A percentile compares a stretch with the other conserved stretches of the same genome.
Evolutionary conservation across 371 early-diverging fungal species (phyloP).

Genomic region (Mortierella sp.): DNA sequence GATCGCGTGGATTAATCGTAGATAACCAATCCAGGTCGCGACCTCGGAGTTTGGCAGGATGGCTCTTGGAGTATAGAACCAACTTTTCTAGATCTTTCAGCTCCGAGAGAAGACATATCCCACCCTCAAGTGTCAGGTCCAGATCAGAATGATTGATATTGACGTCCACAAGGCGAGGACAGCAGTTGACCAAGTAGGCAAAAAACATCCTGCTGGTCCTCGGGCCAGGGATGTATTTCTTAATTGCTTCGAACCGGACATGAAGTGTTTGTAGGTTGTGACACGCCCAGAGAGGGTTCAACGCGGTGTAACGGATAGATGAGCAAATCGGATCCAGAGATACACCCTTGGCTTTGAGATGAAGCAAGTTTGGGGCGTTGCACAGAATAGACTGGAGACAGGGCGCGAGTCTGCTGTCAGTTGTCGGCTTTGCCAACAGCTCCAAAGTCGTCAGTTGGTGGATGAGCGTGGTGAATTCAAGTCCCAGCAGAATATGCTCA

Average conservation of each 20-base stretch:
- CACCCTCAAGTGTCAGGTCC: neutral
- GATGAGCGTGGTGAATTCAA: too few species aligned
- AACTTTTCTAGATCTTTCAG: constrained; percentile 3
- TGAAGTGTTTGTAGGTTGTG: neutral
- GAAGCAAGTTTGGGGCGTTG: neutral
- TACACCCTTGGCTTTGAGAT: neutral
- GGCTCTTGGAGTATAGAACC: neutral
- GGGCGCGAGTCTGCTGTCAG: too few species aligned
- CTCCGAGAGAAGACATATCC: neutral
- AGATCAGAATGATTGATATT: neutral
- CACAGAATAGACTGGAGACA: too few species aligned
- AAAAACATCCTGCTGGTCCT: neutral
- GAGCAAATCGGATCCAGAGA: too few species aligned
- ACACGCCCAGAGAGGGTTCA: neutral
- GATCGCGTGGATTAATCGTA: neutral
- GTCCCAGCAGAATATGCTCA: too few species aligned
- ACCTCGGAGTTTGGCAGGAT: neutral
- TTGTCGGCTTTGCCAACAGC: too few species aligned
- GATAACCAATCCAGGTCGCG: constrained; percentile 1
- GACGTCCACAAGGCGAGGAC: neutral
- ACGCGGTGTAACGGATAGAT: neutral
- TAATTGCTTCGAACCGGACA: neutral
- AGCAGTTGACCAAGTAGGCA: constrained; percentile 1
- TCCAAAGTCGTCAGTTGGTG: too few species aligned
- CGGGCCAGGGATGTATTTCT: neutral